Base-by-base conservation (phyloP, 345 rosid species). In the Mercurialis annua region DNA sequence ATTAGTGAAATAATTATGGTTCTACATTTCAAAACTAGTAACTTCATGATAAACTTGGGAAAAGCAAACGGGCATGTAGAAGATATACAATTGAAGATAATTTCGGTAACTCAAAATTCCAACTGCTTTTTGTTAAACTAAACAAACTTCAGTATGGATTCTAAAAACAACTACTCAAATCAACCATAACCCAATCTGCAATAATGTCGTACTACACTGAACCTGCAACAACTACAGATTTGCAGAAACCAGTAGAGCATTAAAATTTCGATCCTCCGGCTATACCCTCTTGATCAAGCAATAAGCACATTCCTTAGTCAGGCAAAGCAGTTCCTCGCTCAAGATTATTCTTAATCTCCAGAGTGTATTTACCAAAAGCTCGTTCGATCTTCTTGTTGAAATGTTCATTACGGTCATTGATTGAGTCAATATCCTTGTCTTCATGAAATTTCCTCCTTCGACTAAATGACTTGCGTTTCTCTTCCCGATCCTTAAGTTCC, bases 291-390 rank as follows among this genome's bases (percentile, higher is more conserved):
- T 9, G 36, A 34, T n/a, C 44, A 33, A 16, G 29, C 9, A 36
- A 42, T 49, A 31, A 55, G 49, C 57, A 65, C 75, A 68, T 59
- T 78, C 68, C 74, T 86, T 80, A 94, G 84, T 94, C 98, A 0
- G 97, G 99, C 80, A 94, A 80, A 16, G 99, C 99, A 73, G 96
- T 94, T 81, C 99, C 99, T 69, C 98, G 80, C 78, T 94, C 99
- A 17, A 94, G 91, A 71, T 94, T 94, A 87, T 91, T 94, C 74
- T 94, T 94, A 33, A 94, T 94, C 86, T 94, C 97, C 69, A 91
- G 69, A 0, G 99, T 94, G 88, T 94, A 94, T 71, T 85, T 89
- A 2, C 99, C 99, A 72, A 94, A 94, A 29, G 98, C 98, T 33
- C 98, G 82, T 66, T 91, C 99, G 29, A 94, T 94, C 82, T 94